Percentiles rank a stretch among this genome's conserved stretches.
phyloP scores from a whole-genome alignment of 148 eudicot species.

The Camellia japonica region DNA sequence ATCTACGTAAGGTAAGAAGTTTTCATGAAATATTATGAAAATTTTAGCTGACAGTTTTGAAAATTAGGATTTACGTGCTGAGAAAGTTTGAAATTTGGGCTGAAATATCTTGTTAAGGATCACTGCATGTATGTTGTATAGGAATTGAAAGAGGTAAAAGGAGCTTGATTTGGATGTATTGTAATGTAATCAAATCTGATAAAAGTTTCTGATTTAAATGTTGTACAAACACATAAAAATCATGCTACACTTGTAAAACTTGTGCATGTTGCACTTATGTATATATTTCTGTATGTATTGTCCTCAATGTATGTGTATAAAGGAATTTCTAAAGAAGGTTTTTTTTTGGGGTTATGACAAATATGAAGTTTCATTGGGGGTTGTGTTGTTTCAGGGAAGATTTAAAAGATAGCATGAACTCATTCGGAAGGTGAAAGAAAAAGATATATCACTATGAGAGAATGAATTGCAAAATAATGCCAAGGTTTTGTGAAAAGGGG shows the following conservation, averaged over 20 bases:
- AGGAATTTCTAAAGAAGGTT: too few relatives aligned
- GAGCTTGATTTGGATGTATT: too few relatives aligned
- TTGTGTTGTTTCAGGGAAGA: conserved; percentile 4
- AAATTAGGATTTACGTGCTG: not conserved
- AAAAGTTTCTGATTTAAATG: too few relatives aligned
- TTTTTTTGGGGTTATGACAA: too few relatives aligned
- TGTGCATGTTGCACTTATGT: too few relatives aligned
- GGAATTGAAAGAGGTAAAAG: not conserved
- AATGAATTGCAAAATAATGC: not conserved
- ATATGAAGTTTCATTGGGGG: not conserved
- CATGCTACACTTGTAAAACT: not conserved
- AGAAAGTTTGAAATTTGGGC: not conserved
- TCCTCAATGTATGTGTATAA: too few relatives aligned
- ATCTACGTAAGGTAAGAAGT: conserved; percentile 1
- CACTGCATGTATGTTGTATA: not conserved
- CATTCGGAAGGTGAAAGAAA: not conserved
- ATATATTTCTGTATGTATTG: not conserved
- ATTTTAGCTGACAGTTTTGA: not conserved
- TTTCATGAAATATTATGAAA: not conserved
- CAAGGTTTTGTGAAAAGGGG: not conserved
- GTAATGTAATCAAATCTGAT: too few relatives aligned
- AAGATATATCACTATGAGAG: too few relatives aligned
- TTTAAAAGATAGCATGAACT: not conserved
- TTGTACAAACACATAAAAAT: not conserved
- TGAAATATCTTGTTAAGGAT: not conserved